Conservation (phyloP, 305 asterid genomes). For the Solanum chacoense region DNA sequence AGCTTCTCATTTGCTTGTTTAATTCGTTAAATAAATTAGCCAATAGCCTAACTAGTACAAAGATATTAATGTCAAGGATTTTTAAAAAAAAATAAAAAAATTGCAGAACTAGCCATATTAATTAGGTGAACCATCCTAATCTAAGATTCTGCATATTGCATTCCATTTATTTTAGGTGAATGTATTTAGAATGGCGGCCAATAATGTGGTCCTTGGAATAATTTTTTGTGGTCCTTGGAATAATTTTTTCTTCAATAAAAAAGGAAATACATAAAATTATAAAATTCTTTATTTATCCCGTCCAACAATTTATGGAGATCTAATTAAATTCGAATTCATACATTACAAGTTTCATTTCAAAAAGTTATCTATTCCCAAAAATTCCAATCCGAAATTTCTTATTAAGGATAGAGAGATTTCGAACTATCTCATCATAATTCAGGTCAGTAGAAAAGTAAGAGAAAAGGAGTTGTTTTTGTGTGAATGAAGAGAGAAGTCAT, state of each 20-base stretch:
- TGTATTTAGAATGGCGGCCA: not conserved
- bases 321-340: too few relatives aligned
- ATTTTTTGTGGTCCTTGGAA: not conserved
- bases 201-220: not conserved
- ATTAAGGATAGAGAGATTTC: not conserved
- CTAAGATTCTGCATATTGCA: not conserved
- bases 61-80: not conserved
- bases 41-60: not conserved
- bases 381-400: too few relatives aligned
- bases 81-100: not conserved
- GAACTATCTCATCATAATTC: not conserved
- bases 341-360: not conserved
- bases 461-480: not conserved
- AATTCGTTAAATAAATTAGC: not conserved
- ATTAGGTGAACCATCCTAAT: not conserved
- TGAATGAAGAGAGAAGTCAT: not conserved
- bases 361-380: not conserved
- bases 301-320: too few relatives aligned
- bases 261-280: not conserved
- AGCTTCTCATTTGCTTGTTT: not conserved
- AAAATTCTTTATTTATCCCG: too few relatives aligned
- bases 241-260: not conserved
- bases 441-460: too few relatives aligned
- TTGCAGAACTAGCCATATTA: not conserved
- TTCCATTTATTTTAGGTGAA: not conserved